Base-by-base conservation (phyloP, 352 stramenopile genomes). In the Phytopythium cucurbitacearum region DNA sequence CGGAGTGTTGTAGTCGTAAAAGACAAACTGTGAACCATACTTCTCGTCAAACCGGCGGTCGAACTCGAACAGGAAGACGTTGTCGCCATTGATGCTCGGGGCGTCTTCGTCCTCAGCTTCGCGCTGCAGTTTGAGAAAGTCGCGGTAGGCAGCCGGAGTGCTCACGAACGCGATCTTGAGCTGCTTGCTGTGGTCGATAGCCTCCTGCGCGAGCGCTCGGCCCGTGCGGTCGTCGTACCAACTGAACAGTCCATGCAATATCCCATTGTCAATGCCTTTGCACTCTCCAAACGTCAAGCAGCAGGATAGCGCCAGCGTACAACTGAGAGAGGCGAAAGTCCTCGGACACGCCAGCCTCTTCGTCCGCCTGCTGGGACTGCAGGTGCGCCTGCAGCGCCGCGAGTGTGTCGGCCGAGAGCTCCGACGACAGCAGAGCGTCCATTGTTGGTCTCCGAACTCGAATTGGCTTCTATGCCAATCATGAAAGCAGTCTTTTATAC, bases 261-360 rank as follows among this genome's bases (percentile, higher is more conserved):
- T 8, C 21, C 16, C 15, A 11, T 35, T 28, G 21, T 28, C 21
- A 28, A 28, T 28, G 21, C 21, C 21, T 28, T 28, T 28, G 21
- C 21, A 21, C 39, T 50, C 7, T 40, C 11, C 32, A 41, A 37
- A 41, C 15, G 12, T 4, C 11, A 13, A 36, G 11, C 21, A 28
- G 21, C 21, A 28, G 21, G 21, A 2, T 28, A 2, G 21, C 21
- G 21, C 21, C 21, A 51, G 4, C 53, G 40, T 53, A 83, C 69
- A 83, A 83, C 50, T 80, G 69, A 13, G 73, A 83, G 34, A 83
- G 63, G 48, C 73, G 69, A 47, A 83, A 83, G 45, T 83, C 73
- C 40, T 83, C 73, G 10, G 69, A 73, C 13, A 83, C 67, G 28
- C 57, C 40, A 8, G 60, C 53, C 40, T 80, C 62, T 48, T 83